These are phyloP conservation scores for Magnolia kwangsiensis DNA, from an alignment of 164 flowering plant genomes.

Conservation along the genomic window DNA sequence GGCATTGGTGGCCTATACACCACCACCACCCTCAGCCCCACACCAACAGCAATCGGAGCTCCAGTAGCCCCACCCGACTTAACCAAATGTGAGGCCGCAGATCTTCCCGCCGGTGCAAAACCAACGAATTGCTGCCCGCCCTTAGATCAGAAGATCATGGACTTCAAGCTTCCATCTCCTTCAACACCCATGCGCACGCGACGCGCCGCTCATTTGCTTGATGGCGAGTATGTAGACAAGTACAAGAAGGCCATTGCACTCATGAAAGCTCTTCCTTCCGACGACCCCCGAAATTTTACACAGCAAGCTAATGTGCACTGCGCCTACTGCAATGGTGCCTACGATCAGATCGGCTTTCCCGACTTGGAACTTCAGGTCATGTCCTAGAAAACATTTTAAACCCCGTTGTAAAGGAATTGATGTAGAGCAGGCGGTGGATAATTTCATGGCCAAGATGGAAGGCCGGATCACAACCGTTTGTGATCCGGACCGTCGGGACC, in stretches of 20 bases:
- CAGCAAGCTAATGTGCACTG: constrained; percentile 14
- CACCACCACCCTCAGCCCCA: neutral
- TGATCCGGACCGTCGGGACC: too few species aligned
- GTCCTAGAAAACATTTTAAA: too few species aligned
- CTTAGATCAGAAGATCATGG: neutral
- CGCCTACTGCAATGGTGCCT: constrained; percentile 15
- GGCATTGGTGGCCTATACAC: constrained; percentile 2
- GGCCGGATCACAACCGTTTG: too few species aligned
- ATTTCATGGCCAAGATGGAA: too few species aligned
- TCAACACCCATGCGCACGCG: neutral
- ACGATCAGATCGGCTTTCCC: neutral
- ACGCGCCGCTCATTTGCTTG: constrained; percentile 3
- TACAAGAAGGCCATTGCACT: neutral
- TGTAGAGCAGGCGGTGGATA: too few species aligned
- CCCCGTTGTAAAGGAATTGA: too few species aligned
- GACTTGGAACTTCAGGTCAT: constrained; percentile 22
- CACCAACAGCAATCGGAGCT: neutral
- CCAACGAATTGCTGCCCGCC: neutral
- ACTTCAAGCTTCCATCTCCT: neutral
- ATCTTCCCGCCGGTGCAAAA: too few species aligned
- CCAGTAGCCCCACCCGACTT: neutral
- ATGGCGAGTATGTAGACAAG: neutral
- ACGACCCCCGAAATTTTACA: constrained; percentile 7
- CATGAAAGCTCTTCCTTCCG: neutral
- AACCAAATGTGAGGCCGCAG: neutral